Evolutionary conservation across 164 flowering plant genomes (phyloP).

Genomic region (Protea cynaroides): DNA sequence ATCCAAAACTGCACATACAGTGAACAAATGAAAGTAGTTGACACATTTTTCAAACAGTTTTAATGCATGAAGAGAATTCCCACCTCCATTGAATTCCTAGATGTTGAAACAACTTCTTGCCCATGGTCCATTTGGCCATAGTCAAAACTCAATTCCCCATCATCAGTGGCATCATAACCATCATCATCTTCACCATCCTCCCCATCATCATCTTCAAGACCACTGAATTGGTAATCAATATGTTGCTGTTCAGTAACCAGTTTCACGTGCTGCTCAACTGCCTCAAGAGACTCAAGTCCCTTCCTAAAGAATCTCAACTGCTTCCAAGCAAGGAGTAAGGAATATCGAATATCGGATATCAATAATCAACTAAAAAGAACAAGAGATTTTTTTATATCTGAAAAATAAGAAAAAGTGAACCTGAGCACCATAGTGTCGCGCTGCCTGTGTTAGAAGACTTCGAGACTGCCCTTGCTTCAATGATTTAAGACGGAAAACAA

Average conservation of each 20-base stretch:
- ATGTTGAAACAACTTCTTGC: constrained; percentile 33
- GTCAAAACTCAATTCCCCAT: constrained; percentile 80
- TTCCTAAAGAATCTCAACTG: constrained; percentile 81
- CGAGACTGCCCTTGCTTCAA: constrained; percentile 85
- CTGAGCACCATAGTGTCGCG: constrained; percentile 97
- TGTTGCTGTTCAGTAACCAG: constrained; percentile 61
- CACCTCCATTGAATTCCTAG: constrained; percentile 70
- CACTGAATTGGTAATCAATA: constrained; percentile 81
- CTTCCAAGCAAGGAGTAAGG: constrained; percentile 17
- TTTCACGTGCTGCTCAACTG: constrained; percentile 72
- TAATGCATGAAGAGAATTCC: neutral
- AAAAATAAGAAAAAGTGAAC: constrained; percentile 27
- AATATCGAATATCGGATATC: neutral
- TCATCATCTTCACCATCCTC: constrained; percentile 37
- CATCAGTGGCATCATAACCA: constrained; percentile 38
- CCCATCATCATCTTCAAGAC: constrained; percentile 64
- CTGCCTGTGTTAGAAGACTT: constrained; percentile 91
- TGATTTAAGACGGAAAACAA: constrained; percentile 83
- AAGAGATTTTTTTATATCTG: neutral
- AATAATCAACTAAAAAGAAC: neutral
- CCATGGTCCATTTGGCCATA: constrained; percentile 49
- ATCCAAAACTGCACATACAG: too few species aligned
- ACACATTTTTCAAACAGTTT: too few species aligned
- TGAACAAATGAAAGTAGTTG: too few species aligned
- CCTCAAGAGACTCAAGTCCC: constrained; percentile 63